Conservation (phyloP, 352 stramenopile genomes). For the Blastocystis sp. region DNA sequence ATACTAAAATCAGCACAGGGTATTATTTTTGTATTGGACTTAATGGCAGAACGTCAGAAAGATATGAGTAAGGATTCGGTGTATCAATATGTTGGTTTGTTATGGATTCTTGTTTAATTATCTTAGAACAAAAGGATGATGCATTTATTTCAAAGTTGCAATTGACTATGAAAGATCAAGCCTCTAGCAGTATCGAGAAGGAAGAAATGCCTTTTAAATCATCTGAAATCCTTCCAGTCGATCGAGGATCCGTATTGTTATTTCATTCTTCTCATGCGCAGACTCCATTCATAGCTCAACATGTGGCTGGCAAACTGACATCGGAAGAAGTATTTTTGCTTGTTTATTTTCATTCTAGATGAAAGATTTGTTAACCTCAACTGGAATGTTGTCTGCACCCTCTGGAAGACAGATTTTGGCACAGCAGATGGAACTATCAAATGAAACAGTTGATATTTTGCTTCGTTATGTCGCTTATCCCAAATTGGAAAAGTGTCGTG, state of each 20-base stretch:
- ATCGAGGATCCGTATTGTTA: not conserved
- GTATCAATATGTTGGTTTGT: not conserved
- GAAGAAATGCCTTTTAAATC: slow-evolving; percentile 42
- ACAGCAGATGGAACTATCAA: not conserved
- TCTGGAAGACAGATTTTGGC: not conserved
- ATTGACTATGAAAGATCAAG: not conserved
- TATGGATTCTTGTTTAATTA: not conserved
- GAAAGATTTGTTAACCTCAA: not conserved
- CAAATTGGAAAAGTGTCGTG: slow-evolving; percentile 22
- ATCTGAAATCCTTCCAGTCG: not conserved
- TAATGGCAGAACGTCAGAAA: not conserved
- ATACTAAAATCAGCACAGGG: not conserved
- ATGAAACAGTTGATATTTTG: not conserved
- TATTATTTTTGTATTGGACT: not conserved
- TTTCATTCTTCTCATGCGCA: not conserved
- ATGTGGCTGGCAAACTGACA: slow-evolving; percentile 12
- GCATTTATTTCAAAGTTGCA: not conserved
- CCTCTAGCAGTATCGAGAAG: not conserved
- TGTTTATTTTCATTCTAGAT: not conserved
- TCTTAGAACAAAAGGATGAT: slow-evolving; percentile 27
- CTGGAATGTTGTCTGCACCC: not conserved
- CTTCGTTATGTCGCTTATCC: slow-evolving; percentile 1
- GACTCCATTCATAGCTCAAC: not conserved
- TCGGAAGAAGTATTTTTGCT: not conserved
- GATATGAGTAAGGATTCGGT: not conserved